phyloP scores from a whole-genome alignment of 2,329 filamentous ascomycete species.

The Trichoderma atroviride region DNA sequence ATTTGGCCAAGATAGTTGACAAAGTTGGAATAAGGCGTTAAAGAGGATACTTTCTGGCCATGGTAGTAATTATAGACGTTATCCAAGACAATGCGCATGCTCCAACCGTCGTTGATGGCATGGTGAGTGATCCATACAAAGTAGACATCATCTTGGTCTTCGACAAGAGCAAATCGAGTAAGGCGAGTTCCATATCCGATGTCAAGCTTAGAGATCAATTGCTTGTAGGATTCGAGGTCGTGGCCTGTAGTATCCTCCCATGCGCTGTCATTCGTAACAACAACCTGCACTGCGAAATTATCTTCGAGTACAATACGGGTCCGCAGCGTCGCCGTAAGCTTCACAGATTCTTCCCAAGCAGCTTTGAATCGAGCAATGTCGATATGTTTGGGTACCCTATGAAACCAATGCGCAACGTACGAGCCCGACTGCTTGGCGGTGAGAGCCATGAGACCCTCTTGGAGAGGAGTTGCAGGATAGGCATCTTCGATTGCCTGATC shows the following conservation, averaged over 20 bases:
- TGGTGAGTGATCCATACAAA: slow-evolving; percentile 31
- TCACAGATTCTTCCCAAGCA: slow-evolving; percentile 30
- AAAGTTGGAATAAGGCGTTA: slow-evolving; percentile 21
- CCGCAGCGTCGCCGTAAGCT: slow-evolving; percentile 29
- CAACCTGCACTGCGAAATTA: slow-evolving; percentile 22
- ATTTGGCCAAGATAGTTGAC: slow-evolving; percentile 23
- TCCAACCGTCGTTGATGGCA: slow-evolving; percentile 31
- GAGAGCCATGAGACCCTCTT: slow-evolving; percentile 43
- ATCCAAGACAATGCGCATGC: slow-evolving; percentile 23
- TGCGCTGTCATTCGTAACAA: slow-evolving; percentile 25
- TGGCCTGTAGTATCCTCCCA: slow-evolving; percentile 16
- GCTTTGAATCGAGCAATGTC: slow-evolving; percentile 28
- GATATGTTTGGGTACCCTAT: slow-evolving; percentile 20
- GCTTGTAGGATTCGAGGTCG: slow-evolving; percentile 12
- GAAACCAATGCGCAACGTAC: slow-evolving; percentile 29
- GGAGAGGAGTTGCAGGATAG: slow-evolving; percentile 44
- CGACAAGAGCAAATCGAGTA: slow-evolving; percentile 16
- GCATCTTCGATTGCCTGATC: slow-evolving; percentile 36
- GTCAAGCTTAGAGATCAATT: neutral
- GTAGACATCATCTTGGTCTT: slow-evolving; percentile 1
- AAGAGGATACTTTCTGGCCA: neutral
- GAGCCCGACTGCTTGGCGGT: slow-evolving; percentile 31
- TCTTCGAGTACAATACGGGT: slow-evolving; percentile 30
- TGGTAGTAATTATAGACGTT: slow-evolving; percentile 5
- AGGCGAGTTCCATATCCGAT: slow-evolving; percentile 22